Evolutionary conservation across 202 grass and related monocot species (phyloP).

Genomic region (Panicum hallii): DNA sequence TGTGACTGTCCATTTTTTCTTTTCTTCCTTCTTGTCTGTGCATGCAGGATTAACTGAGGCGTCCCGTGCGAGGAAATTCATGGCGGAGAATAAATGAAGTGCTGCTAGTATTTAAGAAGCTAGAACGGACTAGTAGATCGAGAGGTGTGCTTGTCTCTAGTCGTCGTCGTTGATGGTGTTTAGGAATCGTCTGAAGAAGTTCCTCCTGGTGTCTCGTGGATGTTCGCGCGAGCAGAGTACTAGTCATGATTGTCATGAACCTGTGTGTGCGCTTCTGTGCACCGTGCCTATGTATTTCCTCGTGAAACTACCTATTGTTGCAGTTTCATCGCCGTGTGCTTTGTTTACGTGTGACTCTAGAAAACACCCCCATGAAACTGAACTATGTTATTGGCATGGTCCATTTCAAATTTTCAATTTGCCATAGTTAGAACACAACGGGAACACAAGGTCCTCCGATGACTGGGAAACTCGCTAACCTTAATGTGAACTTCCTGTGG

Average conservation of each 20-base stretch:
- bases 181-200: slow-evolving; percentile 1
- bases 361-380: background rate
- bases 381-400: background rate
- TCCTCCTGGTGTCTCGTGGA: background rate
- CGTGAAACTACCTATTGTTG: background rate
- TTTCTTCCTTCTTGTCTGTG: background rate
- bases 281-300: background rate
- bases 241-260: background rate
- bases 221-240: background rate
- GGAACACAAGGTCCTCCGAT: background rate
- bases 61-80: background rate
- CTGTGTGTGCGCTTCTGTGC: background rate
- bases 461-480: background rate
- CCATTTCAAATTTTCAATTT: too few species aligned
- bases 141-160: slow-evolving; percentile 22
- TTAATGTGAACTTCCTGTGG: background rate
- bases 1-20: background rate
- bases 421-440: background rate
- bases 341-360: background rate
- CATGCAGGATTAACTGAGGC: slow-evolving; percentile 48
- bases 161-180: slow-evolving; percentile 34
- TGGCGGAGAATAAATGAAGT: slow-evolving; percentile 43
- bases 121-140: slow-evolving; percentile 9
- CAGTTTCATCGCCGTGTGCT: background rate
- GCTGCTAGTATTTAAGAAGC: slow-evolving; percentile 10